These are phyloP conservation scores for Caloboletus inedulis DNA, from an alignment of 1,284 basidiomycete species.

Conservation along the genomic window DNA sequence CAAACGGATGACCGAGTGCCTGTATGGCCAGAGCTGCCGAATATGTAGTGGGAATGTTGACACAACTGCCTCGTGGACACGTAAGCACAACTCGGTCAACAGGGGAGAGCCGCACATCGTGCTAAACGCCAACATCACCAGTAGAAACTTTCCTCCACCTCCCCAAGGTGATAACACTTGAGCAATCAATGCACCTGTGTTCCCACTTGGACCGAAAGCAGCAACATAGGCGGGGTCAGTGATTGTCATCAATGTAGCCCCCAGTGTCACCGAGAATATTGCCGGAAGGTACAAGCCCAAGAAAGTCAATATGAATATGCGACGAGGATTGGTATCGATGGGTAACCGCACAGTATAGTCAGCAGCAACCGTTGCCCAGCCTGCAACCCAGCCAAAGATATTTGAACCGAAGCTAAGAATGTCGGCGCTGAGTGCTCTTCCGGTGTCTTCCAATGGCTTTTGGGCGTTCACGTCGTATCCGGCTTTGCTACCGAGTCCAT, in stretches of 20 bases:
- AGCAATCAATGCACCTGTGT: slow-evolving; percentile 46
- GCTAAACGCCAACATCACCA: slow-evolving; percentile 56
- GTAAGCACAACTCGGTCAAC: neutral
- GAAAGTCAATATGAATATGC: slow-evolving; percentile 55
- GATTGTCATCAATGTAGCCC: slow-evolving; percentile 56
- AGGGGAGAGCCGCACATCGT: slow-evolving; percentile 37
- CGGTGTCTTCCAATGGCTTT: slow-evolving; percentile 44
- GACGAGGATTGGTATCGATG: slow-evolving; percentile 40
- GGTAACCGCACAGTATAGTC: slow-evolving; percentile 58
- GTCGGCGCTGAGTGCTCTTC: slow-evolving; percentile 42
- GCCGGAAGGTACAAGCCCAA: slow-evolving; percentile 56
- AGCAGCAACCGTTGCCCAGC: slow-evolving; percentile 50
- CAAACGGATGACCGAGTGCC: slow-evolving; percentile 51
- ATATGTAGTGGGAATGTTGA: slow-evolving; percentile 61
- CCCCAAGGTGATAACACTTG: slow-evolving; percentile 46
- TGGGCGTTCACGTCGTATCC: slow-evolving; percentile 49
- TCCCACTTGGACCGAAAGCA: slow-evolving; percentile 45
- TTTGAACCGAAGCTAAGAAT: slow-evolving; percentile 58
- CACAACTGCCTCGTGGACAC: slow-evolving; percentile 37
- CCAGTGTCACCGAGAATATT: slow-evolving; percentile 53
- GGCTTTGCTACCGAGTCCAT: slow-evolving; percentile 52
- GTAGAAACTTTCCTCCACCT: slow-evolving; percentile 56
- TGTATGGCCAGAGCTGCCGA: slow-evolving; percentile 57
- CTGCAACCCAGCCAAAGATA: slow-evolving; percentile 52
- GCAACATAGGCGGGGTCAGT: slow-evolving; percentile 48